These are phyloP conservation scores for Diaporthe humulicola DNA, from an alignment of 2,329 filamentous ascomycete genomes.

Conservation along the genomic window DNA sequence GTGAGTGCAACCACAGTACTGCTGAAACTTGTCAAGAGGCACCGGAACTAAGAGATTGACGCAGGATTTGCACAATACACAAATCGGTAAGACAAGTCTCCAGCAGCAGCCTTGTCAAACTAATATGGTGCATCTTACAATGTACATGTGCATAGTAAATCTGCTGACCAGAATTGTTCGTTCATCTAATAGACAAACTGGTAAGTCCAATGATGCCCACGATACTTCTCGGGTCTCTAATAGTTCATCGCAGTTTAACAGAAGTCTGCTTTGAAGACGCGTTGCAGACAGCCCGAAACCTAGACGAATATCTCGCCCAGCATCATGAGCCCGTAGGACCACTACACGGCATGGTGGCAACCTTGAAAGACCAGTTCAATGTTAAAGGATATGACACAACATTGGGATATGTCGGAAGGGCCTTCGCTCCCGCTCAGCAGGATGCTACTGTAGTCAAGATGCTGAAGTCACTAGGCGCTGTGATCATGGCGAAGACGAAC, in stretches of 20 bases:
- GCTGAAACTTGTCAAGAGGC: background rate
- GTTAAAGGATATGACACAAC: slow-evolving; percentile 70
- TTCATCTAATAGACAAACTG: slow-evolving; percentile 32
- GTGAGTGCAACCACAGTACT: background rate
- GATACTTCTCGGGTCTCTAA: background rate
- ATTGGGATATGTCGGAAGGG: slow-evolving; percentile 67
- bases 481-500: slow-evolving; percentile 66
- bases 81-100: background rate
- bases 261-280: slow-evolving; percentile 37
- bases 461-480: slow-evolving; percentile 61
- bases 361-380: slow-evolving; percentile 72
- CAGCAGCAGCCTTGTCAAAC: background rate
- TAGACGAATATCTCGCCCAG: slow-evolving; percentile 14
- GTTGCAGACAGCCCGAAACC: background rate
- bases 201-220: background rate
- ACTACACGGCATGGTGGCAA: slow-evolving; percentile 29
- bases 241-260: slow-evolving; percentile 10
- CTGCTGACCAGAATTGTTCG: background rate
- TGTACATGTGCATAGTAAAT: too few species aligned
- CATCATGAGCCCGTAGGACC: slow-evolving; percentile 24
- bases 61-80: slow-evolving; percentile 22
- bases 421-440: slow-evolving; percentile 61
- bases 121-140: background rate
- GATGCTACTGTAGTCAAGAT: slow-evolving; percentile 63
- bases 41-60: background rate